These are phyloP conservation scores for Podospora fimiseda DNA, from an alignment of 495 filamentous ascomycete genomes.

Conservation along the genomic window DNA sequence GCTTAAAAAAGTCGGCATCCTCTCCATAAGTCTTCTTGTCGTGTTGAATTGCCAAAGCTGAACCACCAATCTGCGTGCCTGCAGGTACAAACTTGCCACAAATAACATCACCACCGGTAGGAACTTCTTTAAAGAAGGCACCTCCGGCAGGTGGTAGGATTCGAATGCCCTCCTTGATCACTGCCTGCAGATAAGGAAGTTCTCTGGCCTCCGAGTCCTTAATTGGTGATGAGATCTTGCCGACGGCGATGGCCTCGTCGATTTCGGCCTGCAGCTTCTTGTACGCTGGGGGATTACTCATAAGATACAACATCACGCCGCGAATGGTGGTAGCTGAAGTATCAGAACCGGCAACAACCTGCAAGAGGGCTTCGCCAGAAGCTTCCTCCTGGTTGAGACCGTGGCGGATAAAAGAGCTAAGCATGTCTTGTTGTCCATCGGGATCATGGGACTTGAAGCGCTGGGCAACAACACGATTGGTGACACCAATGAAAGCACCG, in stretches of 20 bases:
- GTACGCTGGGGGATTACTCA: conserved; percentile 43
- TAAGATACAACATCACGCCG: conserved; percentile 46
- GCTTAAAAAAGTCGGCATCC: conserved; percentile 40
- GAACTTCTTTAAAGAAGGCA: conserved; percentile 40
- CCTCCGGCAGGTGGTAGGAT: conserved; percentile 35
- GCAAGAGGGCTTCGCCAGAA: conserved; percentile 32
- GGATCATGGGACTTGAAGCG: conserved; percentile 1
- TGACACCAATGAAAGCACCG: conserved; percentile 5
- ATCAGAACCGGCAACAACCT: conserved; percentile 47
- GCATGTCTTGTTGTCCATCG: conserved; percentile 30
- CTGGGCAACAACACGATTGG: conserved; percentile 19
- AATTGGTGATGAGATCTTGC: conserved; percentile 25
- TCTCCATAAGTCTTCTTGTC: conserved; percentile 32
- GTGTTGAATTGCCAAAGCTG: conserved; percentile 17
- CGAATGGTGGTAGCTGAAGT: conserved; percentile 57
- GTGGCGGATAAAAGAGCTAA: conserved; percentile 39
- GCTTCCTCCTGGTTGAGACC: conserved; percentile 39
- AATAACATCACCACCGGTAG: conserved; percentile 45
- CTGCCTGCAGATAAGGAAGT: conserved; percentile 41
- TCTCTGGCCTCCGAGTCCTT: conserved; percentile 33
- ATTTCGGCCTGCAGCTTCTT: conserved; percentile 52
- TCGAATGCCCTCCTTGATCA: conserved; percentile 40
- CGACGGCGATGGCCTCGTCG: conserved; percentile 28
- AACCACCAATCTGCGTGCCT: conserved; percentile 40
- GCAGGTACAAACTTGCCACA: conserved; percentile 44